Percentiles rank a stretch among this genome's conserved stretches.
Conservation (phyloP, 345 rosid genomes). For the Hibiscus syriacus region DNA sequence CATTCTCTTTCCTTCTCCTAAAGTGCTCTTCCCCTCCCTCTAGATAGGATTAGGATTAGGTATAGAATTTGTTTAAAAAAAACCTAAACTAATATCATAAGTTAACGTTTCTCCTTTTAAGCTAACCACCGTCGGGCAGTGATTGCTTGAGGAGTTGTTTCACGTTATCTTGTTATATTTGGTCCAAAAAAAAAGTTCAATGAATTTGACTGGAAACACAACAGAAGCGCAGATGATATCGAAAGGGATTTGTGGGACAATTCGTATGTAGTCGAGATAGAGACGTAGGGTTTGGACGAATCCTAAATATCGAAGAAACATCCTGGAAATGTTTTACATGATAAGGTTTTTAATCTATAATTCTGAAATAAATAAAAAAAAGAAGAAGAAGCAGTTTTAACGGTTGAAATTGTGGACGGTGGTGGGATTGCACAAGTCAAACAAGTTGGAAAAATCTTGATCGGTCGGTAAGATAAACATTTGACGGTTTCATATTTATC, state of each 20-base stretch:
- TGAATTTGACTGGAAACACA: neutral
- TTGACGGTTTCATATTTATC: no score
- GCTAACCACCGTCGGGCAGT: neutral
- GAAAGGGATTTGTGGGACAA: neutral
- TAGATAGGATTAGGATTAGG: no score
- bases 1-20: no score
- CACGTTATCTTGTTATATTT: neutral
- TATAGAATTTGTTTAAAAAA: no score
- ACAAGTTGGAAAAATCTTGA: neutral
- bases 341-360: neutral
- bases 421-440: slow-evolving; percentile 1
- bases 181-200: neutral
- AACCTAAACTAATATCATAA: neutral
- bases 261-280: neutral
- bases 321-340: slow-evolving; percentile 5
- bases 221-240: neutral
- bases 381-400: neutral
- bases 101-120: slow-evolving; percentile 3
- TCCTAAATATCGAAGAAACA: neutral
- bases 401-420: slow-evolving; percentile 8
- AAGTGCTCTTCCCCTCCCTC: no score
- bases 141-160: neutral
- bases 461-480: no score
- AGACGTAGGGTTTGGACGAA: neutral
- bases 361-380: no score